Evolutionary conservation across 306 rosid species (phyloP), one percentile per base, ranked within the genome.

Genomic region (Acacia acuminata): DNA sequence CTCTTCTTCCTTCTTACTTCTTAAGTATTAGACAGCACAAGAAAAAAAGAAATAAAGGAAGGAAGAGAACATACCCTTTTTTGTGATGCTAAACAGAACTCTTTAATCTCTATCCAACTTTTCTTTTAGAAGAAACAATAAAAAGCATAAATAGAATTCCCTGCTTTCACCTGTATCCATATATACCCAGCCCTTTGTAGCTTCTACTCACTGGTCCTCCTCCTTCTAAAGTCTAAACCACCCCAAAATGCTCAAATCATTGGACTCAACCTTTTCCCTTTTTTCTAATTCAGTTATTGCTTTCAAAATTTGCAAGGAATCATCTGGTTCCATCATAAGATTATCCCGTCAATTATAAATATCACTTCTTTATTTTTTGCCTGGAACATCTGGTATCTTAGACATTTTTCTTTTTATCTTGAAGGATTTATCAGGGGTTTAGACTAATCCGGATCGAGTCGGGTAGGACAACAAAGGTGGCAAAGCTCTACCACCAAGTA

Each of bases 91-190:
- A 7, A 67, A 67, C 81, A 77, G 24, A 83, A 15, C 75, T 76
- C 40, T 82, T 71, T 42, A 72, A 81, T 73, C 72, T 67, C 32
- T 55, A 63, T 19, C 70, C 19, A 66, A 34, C 76, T 48, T 76
- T 63, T 76, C 76, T 71, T 76, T 76, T 60, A 50, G 79, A 84
- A 84, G 56, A 76, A 80, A 80, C 51, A 76, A 84, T 34, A 71
- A 76, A 76, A 69, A 84, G 69, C 77, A 84, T 25, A 44, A 71
- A 22, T 44, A 34, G 70, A 48, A 67, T 67, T 68, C 76, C 72
- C 67, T 58, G 69, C 77, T 86, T 72, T 45, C 73, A 72, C 78
- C 70, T 72, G 74, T 72, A 76, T 76, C 83, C 64, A 75, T 76
- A 71, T 86, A 56, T 20, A 9, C 63, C 81, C 66, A 47, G 71